Evolutionary conservation across 2,329 filamentous ascomycete species (phyloP), one percentile per base, ranked within the genome.

Genomic region (Penicillium expansum): DNA sequence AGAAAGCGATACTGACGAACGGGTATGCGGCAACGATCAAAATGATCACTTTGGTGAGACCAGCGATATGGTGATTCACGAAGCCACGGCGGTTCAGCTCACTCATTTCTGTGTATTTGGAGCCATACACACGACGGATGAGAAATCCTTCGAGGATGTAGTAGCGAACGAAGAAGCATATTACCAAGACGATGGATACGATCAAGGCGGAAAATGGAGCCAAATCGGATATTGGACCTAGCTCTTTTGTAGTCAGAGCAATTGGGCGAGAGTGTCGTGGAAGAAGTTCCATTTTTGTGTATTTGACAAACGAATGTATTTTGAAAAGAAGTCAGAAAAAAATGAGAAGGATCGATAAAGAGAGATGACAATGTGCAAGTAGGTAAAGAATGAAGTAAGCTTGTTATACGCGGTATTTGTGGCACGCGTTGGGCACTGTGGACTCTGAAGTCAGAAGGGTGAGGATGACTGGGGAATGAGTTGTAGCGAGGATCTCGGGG

Each of bases 61-160:
- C 76, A 2, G 77, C 77, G 20, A 80, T 74, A 45, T 79, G 77
- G 55, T 80, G 78, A 48, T 80, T 80, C 35, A 79, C 67, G 57
- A 80, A 79, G 0, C 76, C 76, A 9, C 76, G 69, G 5, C 72
- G 67, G 20, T 74, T 71, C 0, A 63, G 55, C 14, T 76, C 74
- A 48, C 67, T 68, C 54, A 80, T 69, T 5, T 62, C 47, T 0
- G 67, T 70, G 57, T 76, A 79, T 9, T 57, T 71, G 7, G 59
- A 20, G 8, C 71, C 69, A 53, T 79, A 79, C 9, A 72, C 30
- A 7, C 62, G 63, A 20, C 61, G 60, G 4, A 78, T 66, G 2
- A 79, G 65, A 56, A 75, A 74, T 0, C 48, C 64, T 56, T 80
- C 76, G 13, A 80, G 66, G n/a, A 79, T 10, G 50, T 78, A 79